Conservation (phyloP, 805 yeast species). For the Kodamaea lidongshanica region DNA sequence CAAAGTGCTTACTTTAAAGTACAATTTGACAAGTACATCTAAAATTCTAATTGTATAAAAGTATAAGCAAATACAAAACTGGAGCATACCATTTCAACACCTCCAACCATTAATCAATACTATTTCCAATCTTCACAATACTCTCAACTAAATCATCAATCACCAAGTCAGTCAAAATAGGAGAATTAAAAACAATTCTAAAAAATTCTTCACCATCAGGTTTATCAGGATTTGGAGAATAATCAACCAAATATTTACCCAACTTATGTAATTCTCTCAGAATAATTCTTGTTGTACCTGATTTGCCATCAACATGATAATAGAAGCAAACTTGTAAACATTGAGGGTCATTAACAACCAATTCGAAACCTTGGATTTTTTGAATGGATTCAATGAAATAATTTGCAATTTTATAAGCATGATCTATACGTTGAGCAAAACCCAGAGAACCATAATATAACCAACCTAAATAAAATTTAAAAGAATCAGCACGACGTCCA, state of each 20-base stretch:
- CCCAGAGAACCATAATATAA: conserved; percentile 70
- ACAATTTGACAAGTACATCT: no score
- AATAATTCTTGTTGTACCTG: conserved; percentile 52
- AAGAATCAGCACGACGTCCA: conserved; percentile 78
- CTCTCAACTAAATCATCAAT: conserved; percentile 32
- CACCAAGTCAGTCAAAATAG: conserved; percentile 36
- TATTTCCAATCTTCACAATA: conserved; percentile 23
- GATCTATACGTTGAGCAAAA: conserved; percentile 59
- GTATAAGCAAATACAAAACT: no score
- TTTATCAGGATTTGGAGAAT: conserved; percentile 57
- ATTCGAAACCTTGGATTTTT: conserved; percentile 39
- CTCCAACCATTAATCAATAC: conserved; percentile 3
- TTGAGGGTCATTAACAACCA: conserved; percentile 51
- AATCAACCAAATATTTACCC: conserved; percentile 72
- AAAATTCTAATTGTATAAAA: no score
- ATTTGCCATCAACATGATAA: conserved; percentile 44
- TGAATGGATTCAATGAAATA: conserved; percentile 49
- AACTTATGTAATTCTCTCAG: conserved; percentile 52
- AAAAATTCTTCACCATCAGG: conserved; percentile 68
- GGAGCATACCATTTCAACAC: background rate
- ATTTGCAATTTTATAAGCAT: conserved; percentile 60
- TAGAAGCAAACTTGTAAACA: conserved; percentile 83
- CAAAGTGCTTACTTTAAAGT: background rate
- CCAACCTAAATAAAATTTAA: conserved; percentile 78
- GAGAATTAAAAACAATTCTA: conserved; percentile 78